These are phyloP conservation scores for Podila minutissima DNA, from an alignment of 192 early-diverging fungal species.

Conservation along the genomic window DNA sequence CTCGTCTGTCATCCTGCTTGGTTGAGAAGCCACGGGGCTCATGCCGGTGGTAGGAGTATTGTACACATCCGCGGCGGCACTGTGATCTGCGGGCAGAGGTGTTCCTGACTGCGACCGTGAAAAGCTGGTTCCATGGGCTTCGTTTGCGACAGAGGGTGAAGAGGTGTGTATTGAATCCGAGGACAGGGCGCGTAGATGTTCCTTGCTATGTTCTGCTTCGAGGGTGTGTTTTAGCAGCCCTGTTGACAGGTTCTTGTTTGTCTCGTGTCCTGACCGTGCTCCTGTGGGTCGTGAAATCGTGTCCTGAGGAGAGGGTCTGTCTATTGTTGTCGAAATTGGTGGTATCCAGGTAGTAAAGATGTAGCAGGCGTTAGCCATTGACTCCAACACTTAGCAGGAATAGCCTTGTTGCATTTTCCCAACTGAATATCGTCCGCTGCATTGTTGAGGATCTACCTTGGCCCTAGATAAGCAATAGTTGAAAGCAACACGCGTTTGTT, in stretches of 20 bases:
- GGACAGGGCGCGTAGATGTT: background rate
- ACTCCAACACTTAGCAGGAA: background rate
- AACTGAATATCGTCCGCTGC: too few species aligned
- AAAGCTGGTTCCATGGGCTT: constrained; percentile 4
- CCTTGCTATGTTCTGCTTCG: background rate
- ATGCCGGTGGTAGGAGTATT: constrained; percentile 41
- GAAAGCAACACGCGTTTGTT: too few species aligned
- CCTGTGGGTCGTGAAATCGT: constrained; percentile 25
- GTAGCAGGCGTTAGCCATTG: background rate
- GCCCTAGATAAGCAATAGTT: too few species aligned
- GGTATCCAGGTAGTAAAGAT: background rate
- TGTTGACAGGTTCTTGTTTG: constrained; percentile 22
- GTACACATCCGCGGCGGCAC: constrained; percentile 34
- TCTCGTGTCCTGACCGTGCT: constrained; percentile 7
- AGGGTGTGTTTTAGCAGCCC: constrained; percentile 29
- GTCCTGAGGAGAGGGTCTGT: constrained; percentile 25
- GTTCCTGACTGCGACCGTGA: constrained; percentile 35
- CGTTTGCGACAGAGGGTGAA: background rate
- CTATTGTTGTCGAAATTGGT: constrained; percentile 4
- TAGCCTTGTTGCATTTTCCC: too few species aligned
- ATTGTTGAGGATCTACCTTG: too few species aligned
- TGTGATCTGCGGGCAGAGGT: constrained; percentile 43
- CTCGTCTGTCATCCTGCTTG: constrained; percentile 2
- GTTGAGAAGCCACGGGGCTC: constrained; percentile 15
- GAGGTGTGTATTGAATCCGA: background rate